These are phyloP conservation scores for Lentinula sp. DNA, from an alignment of 768 basidiomycete species.

Conservation along the genomic window DNA sequence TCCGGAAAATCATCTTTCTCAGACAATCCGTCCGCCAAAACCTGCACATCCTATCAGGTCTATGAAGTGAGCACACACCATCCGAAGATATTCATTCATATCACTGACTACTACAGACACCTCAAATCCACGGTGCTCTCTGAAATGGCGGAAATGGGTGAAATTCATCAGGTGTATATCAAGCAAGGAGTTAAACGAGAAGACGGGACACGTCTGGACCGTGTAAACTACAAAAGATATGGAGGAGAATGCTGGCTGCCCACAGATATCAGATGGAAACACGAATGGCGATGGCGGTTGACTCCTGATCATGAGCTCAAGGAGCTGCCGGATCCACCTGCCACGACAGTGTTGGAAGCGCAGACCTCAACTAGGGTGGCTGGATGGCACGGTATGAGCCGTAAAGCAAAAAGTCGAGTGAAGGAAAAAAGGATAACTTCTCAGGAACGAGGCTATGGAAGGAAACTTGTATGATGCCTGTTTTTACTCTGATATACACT, in stretches of 20 bases:
- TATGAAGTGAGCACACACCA: conserved; percentile 8
- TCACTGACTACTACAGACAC: conserved; percentile 5
- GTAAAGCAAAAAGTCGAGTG: not conserved
- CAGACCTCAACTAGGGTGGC: not conserved
- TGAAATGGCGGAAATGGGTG: conserved; percentile 4
- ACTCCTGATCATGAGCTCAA: not conserved
- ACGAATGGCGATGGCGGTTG: conserved; percentile 6
- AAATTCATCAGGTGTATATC: not conserved
- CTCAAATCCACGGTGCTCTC: conserved; percentile 14
- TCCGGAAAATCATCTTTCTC: not conserved
- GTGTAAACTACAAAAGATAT: not conserved
- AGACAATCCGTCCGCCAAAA: not conserved
- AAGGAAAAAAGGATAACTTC: not conserved
- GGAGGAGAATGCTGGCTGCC: not conserved
- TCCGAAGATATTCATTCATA: not conserved
- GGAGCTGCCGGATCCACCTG: not conserved
- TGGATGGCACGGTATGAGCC: not conserved
- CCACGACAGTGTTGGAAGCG: not conserved
- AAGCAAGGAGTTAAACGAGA: not conserved
- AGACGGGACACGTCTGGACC: conserved; percentile 4
- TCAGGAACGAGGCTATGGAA: not conserved
- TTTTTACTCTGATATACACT: conserved; percentile 57
- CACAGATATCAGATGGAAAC: not conserved
- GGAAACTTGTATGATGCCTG: conserved; percentile 16
- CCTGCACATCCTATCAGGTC: conserved; percentile 13